Percentiles rank a stretch among this genome's conserved stretches.
These are phyloP conservation scores for Pseudonitzschia multiseries DNA, from an alignment of 108 stramenopile genomes.

Conservation along the genomic window DNA sequence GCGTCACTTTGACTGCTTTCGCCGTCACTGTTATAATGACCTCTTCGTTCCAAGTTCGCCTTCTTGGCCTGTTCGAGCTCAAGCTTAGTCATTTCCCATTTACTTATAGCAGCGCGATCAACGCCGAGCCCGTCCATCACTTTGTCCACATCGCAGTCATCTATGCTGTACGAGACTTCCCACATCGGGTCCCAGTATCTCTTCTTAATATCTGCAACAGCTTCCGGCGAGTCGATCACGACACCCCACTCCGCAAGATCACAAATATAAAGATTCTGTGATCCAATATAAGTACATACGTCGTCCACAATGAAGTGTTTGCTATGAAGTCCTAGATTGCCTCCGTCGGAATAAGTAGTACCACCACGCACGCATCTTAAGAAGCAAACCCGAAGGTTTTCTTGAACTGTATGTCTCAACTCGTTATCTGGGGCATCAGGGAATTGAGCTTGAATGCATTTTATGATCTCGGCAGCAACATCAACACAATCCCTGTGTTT, in stretches of 20 bases:
- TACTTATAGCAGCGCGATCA: slow-evolving; percentile 39
- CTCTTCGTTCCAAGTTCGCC: neutral
- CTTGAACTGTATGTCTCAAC: slow-evolving; percentile 31
- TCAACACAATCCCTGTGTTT: slow-evolving; percentile 51
- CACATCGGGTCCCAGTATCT: slow-evolving; percentile 56
- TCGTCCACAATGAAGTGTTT: slow-evolving; percentile 57
- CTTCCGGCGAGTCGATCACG: slow-evolving; percentile 39
- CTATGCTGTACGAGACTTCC: slow-evolving; percentile 51
- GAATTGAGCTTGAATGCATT: slow-evolving; percentile 33
- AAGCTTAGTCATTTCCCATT: slow-evolving; percentile 15
- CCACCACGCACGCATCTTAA: slow-evolving; percentile 34
- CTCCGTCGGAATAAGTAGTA: slow-evolving; percentile 37
- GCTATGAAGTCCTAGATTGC: slow-evolving; percentile 49
- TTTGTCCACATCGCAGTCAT: slow-evolving; percentile 57
- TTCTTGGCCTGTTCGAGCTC: slow-evolving; percentile 20
- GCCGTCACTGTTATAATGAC: neutral
- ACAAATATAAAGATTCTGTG: slow-evolving; percentile 48
- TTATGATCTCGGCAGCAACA: slow-evolving; percentile 55
- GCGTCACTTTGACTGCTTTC: slow-evolving; percentile 16
- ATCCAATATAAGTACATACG: slow-evolving; percentile 43
- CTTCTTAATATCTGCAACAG: slow-evolving; percentile 26
- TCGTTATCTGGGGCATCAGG: slow-evolving; percentile 34
- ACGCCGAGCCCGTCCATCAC: slow-evolving; percentile 69
- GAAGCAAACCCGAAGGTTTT: slow-evolving; percentile 50
- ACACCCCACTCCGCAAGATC: slow-evolving; percentile 58